Conservation (phyloP, 2,329 filamentous ascomycete species). For the Trichoderma brevicompactum region DNA sequence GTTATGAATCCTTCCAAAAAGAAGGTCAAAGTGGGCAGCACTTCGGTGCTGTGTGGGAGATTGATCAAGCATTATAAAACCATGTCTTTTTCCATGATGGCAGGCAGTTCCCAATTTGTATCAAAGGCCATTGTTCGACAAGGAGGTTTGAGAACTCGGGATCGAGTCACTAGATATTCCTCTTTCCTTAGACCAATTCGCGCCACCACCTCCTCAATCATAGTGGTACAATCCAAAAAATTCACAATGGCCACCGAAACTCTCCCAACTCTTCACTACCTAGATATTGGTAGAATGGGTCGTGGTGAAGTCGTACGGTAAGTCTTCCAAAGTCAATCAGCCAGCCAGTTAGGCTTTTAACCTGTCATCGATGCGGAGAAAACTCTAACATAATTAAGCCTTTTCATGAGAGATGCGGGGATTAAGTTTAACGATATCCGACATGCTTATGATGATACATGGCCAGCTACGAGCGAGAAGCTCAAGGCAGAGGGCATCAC, state of each 20-base stretch:
- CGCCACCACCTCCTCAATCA: background rate
- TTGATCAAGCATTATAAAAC: background rate
- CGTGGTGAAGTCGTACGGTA: constrained; percentile 24
- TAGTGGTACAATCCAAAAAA: background rate
- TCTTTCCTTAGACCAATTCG: background rate
- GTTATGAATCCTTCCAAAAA: background rate
- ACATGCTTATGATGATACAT: constrained; percentile 37
- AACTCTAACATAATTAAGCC: background rate
- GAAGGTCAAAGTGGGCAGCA: background rate
- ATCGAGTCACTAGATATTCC: background rate
- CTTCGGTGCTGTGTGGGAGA: background rate
- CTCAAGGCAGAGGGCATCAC: constrained; percentile 37
- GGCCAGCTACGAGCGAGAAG: constrained; percentile 34
- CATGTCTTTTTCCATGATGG: background rate
- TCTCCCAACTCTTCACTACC: constrained; percentile 16
- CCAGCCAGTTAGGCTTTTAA: background rate
- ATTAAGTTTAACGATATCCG: constrained; percentile 35
- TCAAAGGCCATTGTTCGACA: background rate
- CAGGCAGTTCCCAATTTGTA: background rate
- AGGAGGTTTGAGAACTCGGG: background rate
- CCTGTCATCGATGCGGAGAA: background rate
- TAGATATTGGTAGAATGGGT: constrained; percentile 15
- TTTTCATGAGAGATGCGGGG: constrained; percentile 28
- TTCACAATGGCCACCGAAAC: constrained; percentile 4
- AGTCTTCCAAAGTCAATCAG: background rate